phyloP scores from a whole-genome alignment of 164 flowering plant species.

The Platanus orientalis region DNA sequence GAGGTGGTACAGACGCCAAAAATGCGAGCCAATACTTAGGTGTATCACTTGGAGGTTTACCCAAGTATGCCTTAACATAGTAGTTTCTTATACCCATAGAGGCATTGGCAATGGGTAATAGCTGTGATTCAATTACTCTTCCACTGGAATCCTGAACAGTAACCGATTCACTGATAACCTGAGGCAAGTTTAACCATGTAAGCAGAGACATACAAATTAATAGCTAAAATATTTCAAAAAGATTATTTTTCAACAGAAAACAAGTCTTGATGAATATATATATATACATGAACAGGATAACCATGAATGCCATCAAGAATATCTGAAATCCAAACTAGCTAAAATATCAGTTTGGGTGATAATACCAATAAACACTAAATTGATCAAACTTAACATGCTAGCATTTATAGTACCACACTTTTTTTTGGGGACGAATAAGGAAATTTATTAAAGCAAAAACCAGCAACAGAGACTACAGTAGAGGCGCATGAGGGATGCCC shows the following conservation, averaged over 20 bases:
- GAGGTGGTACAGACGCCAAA: constrained; percentile 78
- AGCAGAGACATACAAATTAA: neutral
- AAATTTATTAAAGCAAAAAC: no score
- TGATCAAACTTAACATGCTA: no score
- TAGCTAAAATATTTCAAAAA: neutral
- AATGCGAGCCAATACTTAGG: constrained; percentile 84
- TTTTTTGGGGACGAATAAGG: no score
- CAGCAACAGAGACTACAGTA: no score
- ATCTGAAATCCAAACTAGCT: no score
- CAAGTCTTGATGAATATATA: neutral
- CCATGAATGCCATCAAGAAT: constrained; percentile 1
- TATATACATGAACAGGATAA: neutral
- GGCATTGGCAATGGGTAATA: constrained; percentile 48
- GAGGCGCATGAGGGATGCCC: no score
- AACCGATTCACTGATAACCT: constrained; percentile 58
- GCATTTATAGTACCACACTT: no score
- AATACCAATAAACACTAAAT: no score
- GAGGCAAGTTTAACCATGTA: constrained; percentile 17
- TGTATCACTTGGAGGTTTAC: constrained; percentile 34
- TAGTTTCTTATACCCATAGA: constrained; percentile 41
- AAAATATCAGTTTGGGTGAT: neutral
- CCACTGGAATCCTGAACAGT: constrained; percentile 68
- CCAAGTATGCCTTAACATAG: constrained; percentile 67
- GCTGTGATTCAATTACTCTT: constrained; percentile 61
- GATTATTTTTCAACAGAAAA: neutral